Evolutionary conservation across 2,329 filamentous ascomycete species (phyloP), one percentile per base, ranked within the genome.

Genomic region (Ophiostoma ulmi): DNA sequence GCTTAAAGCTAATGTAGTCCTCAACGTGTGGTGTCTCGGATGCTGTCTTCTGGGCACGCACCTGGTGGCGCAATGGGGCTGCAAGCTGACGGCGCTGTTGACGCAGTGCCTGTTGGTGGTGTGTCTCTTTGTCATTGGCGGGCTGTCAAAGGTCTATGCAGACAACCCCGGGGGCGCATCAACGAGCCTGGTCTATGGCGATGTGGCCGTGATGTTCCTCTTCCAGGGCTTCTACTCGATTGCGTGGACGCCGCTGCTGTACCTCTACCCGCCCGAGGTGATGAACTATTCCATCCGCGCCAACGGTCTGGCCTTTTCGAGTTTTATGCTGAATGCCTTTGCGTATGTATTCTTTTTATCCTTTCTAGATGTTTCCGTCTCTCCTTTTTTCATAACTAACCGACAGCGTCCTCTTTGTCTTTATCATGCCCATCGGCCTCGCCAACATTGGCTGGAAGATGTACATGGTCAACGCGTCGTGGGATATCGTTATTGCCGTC

Each of bases 201-300:
- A 80, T 13, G 81, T 85, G 0, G 82, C 82, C 0, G 76, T 81
- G 14, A 84, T 86, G 75, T 86, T 86, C 74, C 76, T 86, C 1
- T 86, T 85, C 74, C 82, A 64, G 61, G 61, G 61, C 61, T 64
- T 81, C 69, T 86, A 85, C 74, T 80, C 79, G 0, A 77, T 86
- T n/a, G 82, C 80, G 0, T 84, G 81, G 81, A 85, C 83, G 7
- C 83, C 83, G 2, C 74, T 86, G 36, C 77, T 82, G 0, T 81
- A 91, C 94, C 76, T 85, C 1, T 85, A 85, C 72, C 82, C 83
- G 0, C 79, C 83, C 0, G 83, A 85, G 75, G 78, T 84, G 8
- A 78, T 85, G 75, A 81, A 83, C 31, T 84, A 83, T 73, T 80
- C 81, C 0, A 82, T 85, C 64, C 80, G 83, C 39, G 83, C 83